Base-by-base conservation (phyloP, 179 eudicot genomes). In the Pouteria campechiana region DNA sequence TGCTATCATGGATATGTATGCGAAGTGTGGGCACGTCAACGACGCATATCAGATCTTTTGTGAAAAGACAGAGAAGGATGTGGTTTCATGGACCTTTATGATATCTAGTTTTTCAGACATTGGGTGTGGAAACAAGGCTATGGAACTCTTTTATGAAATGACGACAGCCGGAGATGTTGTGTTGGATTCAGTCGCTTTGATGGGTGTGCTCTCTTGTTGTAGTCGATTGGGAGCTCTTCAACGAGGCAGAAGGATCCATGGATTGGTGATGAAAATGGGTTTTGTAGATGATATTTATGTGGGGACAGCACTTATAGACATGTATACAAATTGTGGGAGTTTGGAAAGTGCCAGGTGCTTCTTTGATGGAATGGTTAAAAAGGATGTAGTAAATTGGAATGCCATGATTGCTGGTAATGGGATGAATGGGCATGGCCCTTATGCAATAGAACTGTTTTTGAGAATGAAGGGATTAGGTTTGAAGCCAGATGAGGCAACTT, bases 51-150 rank as follows among this genome's bases (percentile, higher is more conserved):
- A 37, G 17, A 61, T 72, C 33, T 72, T 63, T 47, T 38, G 36
- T 25, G 67, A 67, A 34, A 67, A 63, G 67, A 9, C 31, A 50
- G 37, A 19, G 32, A 63, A 57, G 34, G 74, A 72, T 34, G 47
- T 67, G 45, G 70, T 63, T 46, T 54, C 74, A 16, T 72, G 70
- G 78, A 63, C 78, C 32, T 17, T 55, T 56, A 67, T 72, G 78
- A 37, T 67, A 41, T 42, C 52, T 7, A 70, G 70, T 22, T 59
- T 72, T 17, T 63, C 63, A 32, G 51, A 41, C 11, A 47, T 52
- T 50, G 51, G 29, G n/a, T 57, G 24, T 41, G 51, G 57, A 61
- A 55, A 21, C 27, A 72, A 51, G 54, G 64, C 61, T 47, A 38
- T 67, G 21, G 41, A 63, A 23, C 78, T 42, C 52, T 51, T 55